Percentiles rank a stretch among this genome's conserved stretches.
Evolutionary conservation across 176 grass and related monocot genomes (phyloP).

Genomic region (Saccharum spontaneum): DNA sequence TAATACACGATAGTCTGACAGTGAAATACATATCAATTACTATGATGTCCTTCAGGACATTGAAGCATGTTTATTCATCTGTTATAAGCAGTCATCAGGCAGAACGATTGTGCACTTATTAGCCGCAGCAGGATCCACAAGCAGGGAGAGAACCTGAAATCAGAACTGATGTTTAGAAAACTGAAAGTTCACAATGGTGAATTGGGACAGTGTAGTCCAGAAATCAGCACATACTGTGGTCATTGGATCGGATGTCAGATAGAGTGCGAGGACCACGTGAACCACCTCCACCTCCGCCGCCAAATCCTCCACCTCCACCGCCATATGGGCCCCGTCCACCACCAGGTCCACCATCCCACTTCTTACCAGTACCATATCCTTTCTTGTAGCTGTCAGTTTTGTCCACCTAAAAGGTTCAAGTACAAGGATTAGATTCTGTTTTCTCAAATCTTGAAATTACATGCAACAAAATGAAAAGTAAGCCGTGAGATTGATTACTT

Average conservation of each 20-base stretch:
- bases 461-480: constrained; percentile 11
- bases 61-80: neutral
- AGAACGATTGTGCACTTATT: neutral
- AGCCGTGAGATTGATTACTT: constrained; percentile 5
- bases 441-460: neutral
- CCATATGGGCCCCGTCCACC: constrained; percentile 78
- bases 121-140: constrained; percentile 97
- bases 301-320: constrained; percentile 41
- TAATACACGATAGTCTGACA: neutral
- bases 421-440: neutral
- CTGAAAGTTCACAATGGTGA: neutral
- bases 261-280: constrained; percentile 66
- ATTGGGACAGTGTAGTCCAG: neutral
- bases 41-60: neutral
- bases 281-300: constrained; percentile 52
- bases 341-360: constrained; percentile 97
- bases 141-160: constrained; percentile 92
- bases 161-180: constrained; percentile 7
- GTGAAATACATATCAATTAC: neutral
- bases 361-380: constrained; percentile 77
- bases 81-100: constrained; percentile 7
- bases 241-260: constrained; percentile 63
- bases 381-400: constrained; percentile 84
- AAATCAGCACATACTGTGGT: constrained; percentile 71
- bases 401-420: constrained; percentile 53